Percentiles rank a stretch among this genome's conserved stretches.
Evolutionary conservation across 2,329 filamentous ascomycete species (phyloP).

Genomic region (Laburnicola sp.): DNA sequence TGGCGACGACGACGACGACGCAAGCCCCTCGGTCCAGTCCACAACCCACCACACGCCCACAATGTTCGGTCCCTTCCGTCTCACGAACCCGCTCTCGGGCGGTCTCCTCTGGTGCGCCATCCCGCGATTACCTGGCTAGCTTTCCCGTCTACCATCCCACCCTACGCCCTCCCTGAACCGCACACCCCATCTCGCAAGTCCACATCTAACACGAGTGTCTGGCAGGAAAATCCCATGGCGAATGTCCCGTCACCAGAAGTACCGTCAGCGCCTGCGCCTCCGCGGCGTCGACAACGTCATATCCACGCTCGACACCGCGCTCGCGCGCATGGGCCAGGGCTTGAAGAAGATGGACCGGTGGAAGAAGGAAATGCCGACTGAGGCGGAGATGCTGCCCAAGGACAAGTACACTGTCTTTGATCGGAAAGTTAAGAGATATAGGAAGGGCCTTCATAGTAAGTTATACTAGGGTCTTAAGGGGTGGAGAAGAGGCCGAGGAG

Average conservation of each 20-base stretch:
- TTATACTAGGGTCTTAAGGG: slow-evolving; percentile 27
- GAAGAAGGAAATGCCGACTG: slow-evolving; percentile 94
- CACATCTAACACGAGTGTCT: too few relatives aligned
- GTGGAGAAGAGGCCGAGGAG: neutral
- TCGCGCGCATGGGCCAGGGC: slow-evolving; percentile 70
- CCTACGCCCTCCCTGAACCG: neutral
- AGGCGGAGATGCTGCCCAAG: slow-evolving; percentile 90
- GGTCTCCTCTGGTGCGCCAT: slow-evolving; percentile 43
- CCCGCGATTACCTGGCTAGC: neutral
- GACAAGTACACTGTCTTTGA: slow-evolving; percentile 99
- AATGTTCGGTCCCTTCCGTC: slow-evolving; percentile 48
- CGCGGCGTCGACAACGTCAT: slow-evolving; percentile 80
- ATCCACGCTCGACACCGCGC: slow-evolving; percentile 77
- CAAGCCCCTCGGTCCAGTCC: too few relatives aligned
- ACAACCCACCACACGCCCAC: slow-evolving; percentile 24
- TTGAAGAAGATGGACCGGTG: slow-evolving; percentile 81
- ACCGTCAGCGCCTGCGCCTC: slow-evolving; percentile 50
- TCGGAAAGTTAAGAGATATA: slow-evolving; percentile 90
- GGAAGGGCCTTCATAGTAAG: slow-evolving; percentile 97
- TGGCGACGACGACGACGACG: slow-evolving; percentile 18
- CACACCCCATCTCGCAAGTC: too few relatives aligned
- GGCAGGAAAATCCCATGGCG: slow-evolving; percentile 98
- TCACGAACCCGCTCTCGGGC: slow-evolving; percentile 45
- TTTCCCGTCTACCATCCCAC: neutral
- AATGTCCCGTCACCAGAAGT: slow-evolving; percentile 70